Evolutionary conservation across 495 filamentous ascomycete genomes (phyloP).

Genomic region (Daldinia concentrica): DNA sequence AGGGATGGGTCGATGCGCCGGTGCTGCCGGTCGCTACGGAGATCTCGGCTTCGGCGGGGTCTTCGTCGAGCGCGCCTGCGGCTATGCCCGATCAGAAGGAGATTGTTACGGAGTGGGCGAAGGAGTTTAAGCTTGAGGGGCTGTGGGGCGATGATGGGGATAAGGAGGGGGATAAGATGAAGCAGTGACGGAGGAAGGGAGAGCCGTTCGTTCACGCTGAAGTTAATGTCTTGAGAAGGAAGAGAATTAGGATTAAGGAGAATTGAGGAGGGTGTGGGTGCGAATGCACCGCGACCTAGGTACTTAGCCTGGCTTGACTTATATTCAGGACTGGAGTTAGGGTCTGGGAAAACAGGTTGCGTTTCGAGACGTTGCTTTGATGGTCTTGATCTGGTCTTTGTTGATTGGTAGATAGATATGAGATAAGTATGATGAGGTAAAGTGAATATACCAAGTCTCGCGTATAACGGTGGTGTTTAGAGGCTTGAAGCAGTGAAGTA

Average conservation of each 20-base stretch:
- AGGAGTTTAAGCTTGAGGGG: constrained; percentile 95
- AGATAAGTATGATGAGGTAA: not conserved
- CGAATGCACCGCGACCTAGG: not conserved
- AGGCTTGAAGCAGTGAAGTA: not conserved
- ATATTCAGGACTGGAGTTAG: constrained; percentile 11
- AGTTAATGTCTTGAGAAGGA: not conserved
- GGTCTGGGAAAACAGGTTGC: constrained; percentile 6
- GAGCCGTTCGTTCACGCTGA: not conserved
- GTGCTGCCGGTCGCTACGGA: constrained; percentile 61
- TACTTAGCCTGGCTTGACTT: not conserved
- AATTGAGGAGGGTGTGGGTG: not conserved
- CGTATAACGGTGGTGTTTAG: not conserved
- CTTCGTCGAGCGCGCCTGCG: constrained; percentile 5
- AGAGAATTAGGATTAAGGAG: not conserved
- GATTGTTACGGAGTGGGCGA: constrained; percentile 92
- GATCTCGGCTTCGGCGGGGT: constrained; percentile 9
- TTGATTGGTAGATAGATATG: not conserved
- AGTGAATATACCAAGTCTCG: not conserved
- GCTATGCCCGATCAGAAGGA: constrained; percentile 74
- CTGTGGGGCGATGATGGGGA: constrained; percentile 74
- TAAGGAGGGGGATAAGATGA: constrained; percentile 42
- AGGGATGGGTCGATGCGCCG: constrained; percentile 88
- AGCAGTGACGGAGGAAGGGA: constrained; percentile 40
- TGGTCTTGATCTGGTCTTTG: not conserved
- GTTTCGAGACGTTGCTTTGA: not conserved